Percentiles rank a stretch among this genome's conserved stretches.
phyloP scores from a whole-genome alignment of 2,329 filamentous ascomycete species.

The Aspergillus quadricinctus region DNA sequence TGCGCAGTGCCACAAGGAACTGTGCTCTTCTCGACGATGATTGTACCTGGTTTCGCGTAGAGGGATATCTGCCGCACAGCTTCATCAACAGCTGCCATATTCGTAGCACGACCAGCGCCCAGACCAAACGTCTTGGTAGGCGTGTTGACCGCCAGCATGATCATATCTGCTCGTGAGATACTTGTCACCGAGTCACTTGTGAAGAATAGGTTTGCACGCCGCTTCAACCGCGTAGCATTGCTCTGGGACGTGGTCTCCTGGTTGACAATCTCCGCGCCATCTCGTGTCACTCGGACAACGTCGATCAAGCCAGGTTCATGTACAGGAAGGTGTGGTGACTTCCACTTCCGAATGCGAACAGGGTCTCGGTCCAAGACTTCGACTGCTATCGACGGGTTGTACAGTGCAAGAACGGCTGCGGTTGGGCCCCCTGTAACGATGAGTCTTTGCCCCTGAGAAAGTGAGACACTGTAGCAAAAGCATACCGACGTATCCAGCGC shows the following conservation, averaged over 20 bases:
- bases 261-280: constrained; percentile 25
- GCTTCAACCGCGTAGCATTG: constrained; percentile 36
- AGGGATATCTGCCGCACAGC: constrained; percentile 64
- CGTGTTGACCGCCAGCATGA: constrained; percentile 75
- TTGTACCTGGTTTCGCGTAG: constrained; percentile 61
- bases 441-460: not conserved
- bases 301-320: constrained; percentile 69
- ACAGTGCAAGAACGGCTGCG: constrained; percentile 67
- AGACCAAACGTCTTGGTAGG: constrained; percentile 68
- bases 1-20: constrained; percentile 72
- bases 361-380: constrained; percentile 70
- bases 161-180: constrained; percentile 65
- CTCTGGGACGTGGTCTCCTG: not conserved
- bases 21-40: constrained; percentile 78
- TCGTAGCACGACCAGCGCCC: constrained; percentile 66
- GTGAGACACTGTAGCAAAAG: constrained; percentile 11
- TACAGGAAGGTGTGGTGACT: constrained; percentile 68
- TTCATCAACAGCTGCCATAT: constrained; percentile 68
- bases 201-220: constrained; percentile 67
- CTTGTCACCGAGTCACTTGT: constrained; percentile 60
- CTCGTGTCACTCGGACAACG: constrained; percentile 53
- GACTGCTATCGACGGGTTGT: constrained; percentile 66
- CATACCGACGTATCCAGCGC: constrained; percentile 72
- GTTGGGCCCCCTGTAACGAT: constrained; percentile 62
- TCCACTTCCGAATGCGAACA: constrained; percentile 66